Percentiles rank a stretch among this genome's conserved stretches.
These are phyloP conservation scores for Metschnikowia hibisci DNA, from an alignment of 805 yeast species.

Conservation along the genomic window DNA sequence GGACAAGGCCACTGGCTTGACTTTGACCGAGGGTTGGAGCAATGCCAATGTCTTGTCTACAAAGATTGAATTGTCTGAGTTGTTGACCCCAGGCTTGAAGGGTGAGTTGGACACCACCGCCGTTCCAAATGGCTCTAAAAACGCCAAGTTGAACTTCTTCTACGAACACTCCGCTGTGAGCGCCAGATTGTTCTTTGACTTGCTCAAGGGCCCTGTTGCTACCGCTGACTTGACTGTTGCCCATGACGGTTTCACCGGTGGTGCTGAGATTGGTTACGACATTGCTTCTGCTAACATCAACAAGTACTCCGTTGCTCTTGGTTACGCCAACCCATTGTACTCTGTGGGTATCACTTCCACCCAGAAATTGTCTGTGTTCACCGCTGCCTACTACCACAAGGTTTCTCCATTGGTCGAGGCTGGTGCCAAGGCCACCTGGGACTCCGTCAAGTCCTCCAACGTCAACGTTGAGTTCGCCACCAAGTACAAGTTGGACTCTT, in stretches of 20 bases:
- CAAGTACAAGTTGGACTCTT: constrained; percentile 83
- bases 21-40: constrained; percentile 97
- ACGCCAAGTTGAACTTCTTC: constrained; percentile 84
- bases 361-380: constrained; percentile 80
- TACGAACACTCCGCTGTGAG: constrained; percentile 90
- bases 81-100: constrained; percentile 92
- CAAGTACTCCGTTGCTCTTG: constrained; percentile 89
- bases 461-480: constrained; percentile 95
- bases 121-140: constrained; percentile 79
- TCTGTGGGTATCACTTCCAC: constrained; percentile 80
- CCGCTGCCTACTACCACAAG: constrained; percentile 96
- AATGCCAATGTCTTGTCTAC: constrained; percentile 88
- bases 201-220: constrained; percentile 92
- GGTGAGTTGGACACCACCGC: constrained; percentile 85
- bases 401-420: constrained; percentile 89
- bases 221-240: constrained; percentile 93
- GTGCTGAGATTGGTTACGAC: constrained; percentile 97
- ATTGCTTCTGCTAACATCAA: constrained; percentile 88
- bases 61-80: constrained; percentile 87
- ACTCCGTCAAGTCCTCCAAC: constrained; percentile 73
- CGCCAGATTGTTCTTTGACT: constrained; percentile 92
- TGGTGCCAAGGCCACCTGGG: constrained; percentile 97
- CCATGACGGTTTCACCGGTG: constrained; percentile 94
- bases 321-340: constrained; percentile 87
- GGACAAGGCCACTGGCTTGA: constrained; percentile 88